Conservation (phyloP, 768 basidiomycete species). For the Rhodotorula diobovata region DNA sequence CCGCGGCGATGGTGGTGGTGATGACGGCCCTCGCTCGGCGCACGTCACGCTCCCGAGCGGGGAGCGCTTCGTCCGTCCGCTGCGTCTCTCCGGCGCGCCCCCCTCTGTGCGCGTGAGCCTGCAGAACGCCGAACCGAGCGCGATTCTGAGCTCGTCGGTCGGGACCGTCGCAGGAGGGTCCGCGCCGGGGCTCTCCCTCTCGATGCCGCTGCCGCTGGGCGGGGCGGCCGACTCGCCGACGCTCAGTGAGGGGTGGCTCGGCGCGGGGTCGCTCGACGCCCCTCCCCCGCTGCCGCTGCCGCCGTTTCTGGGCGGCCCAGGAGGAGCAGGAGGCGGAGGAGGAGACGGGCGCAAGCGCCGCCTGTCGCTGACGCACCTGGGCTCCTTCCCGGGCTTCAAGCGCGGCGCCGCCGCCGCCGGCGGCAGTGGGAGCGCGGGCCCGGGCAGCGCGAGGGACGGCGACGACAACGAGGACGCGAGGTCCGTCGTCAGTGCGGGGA, state of each 20-base stretch:
- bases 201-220: not conserved
- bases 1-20: not conserved
- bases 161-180: not conserved
- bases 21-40: not conserved
- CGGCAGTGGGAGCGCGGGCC: not conserved
- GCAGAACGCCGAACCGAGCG: conserved; percentile 2
- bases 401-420: not conserved
- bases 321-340: too few relatives aligned
- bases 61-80: conserved; percentile 2
- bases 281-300: too few relatives aligned
- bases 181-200: not conserved
- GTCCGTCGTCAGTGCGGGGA: conserved; percentile 14
- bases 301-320: not conserved
- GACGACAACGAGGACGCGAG: conserved; percentile 12
- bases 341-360: not conserved
- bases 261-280: too few relatives aligned
- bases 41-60: not conserved
- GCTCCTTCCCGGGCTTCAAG: conserved; percentile 23
- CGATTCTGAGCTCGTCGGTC: not conserved
- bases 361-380: conserved; percentile 12
- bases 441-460: too few relatives aligned
- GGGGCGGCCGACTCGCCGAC: not conserved
- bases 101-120: not conserved
- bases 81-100: conserved; percentile 13
- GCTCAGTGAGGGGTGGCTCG: not conserved